Base-by-base conservation (phyloP, 2,329 filamentous ascomycete species). In the Aspergillus tanneri region DNA sequence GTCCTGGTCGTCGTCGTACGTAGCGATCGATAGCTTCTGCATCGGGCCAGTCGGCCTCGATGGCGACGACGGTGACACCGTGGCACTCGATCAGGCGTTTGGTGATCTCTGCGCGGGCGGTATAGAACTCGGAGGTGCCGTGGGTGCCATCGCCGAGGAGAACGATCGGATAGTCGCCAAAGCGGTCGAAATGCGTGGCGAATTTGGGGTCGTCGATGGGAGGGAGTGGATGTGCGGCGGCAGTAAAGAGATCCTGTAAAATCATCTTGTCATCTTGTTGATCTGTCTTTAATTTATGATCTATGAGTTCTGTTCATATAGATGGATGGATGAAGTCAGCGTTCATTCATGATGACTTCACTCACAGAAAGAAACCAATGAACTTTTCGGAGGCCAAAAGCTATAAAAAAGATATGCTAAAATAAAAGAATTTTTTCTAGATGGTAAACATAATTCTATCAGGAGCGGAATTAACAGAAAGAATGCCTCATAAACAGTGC, bases 11-110 rank as follows among this genome's bases (percentile, higher is more conserved):
- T 41, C 71, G 68, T 5, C 77, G 71, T 11, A 79, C 74, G 45
- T 78, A 79, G 35, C 73, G 69, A 52, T 80, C 78, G 24, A 80
- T 68, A 2, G 67, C 66, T 51, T 78, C 74, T 22, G 75, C 75
- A 53, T 81, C 77, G 1, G 77, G 77, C 77, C 77, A 80, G 64
- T 80, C 78, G 16, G 72, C 75, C 59, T 81, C 77, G 6, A 78
- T 66, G 18, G 75, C 75, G 7, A 80, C 70, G 36, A 75, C 73
- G 28, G 71, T 77, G 63, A 77, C 79, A 42, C 75, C 76, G 54
- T 80, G 77, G 30, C 74, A 56, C 5, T 70, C 52, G 51, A 80
- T 76, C 19, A 80, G 65, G 36, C 72, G 70, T 50, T 77, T 74
- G 2, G 77, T 80, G 39, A 80, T 77, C 30, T 73, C 72, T 12